Percentiles rank a stretch among this genome's conserved stretches.
Evolutionary conservation across 768 basidiomycete species (phyloP).

Genomic region (Arthromyces matolae): DNA sequence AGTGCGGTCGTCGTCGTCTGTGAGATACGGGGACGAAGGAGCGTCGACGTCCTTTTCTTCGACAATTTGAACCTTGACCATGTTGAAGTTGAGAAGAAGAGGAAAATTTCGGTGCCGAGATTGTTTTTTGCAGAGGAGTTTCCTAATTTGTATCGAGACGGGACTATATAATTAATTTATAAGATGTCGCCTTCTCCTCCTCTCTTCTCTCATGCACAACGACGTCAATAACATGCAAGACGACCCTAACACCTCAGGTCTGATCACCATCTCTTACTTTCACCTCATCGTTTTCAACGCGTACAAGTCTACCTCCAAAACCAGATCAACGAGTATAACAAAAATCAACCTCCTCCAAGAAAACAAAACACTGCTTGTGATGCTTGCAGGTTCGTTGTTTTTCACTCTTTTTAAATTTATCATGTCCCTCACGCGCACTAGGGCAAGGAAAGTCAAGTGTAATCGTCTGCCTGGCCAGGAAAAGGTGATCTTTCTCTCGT

Average conservation of each 20-base stretch:
- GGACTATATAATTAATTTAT: slow-evolving; percentile 27
- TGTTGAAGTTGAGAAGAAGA: slow-evolving; percentile 34
- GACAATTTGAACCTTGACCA: slow-evolving; percentile 94
- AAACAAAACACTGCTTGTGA: slow-evolving; percentile 95
- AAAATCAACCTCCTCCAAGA: slow-evolving; percentile 77
- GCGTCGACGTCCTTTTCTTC: slow-evolving; percentile 68
- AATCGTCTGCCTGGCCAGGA: slow-evolving; percentile 78
- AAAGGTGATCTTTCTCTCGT: slow-evolving; percentile 49
- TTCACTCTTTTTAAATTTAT: slow-evolving; percentile 12
- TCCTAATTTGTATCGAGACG: slow-evolving; percentile 21
- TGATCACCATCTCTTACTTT: slow-evolving; percentile 15
- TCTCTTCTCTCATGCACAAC: slow-evolving; percentile 30
- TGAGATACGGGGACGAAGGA: slow-evolving; percentile 62
- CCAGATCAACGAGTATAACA: slow-evolving; percentile 78
- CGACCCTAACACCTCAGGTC: slow-evolving; percentile 28
- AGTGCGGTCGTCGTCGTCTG: slow-evolving; percentile 70
- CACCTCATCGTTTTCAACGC: too few species aligned
- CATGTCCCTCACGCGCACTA: slow-evolving; percentile 23
- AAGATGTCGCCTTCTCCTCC: slow-evolving; percentile 16
- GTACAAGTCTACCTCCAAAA: too few species aligned
- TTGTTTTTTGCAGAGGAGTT: slow-evolving; percentile 12
- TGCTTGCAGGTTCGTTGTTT: slow-evolving; percentile 66
- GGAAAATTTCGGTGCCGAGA: slow-evolving; percentile 25
- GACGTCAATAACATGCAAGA: slow-evolving; percentile 25
- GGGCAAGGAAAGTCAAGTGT: slow-evolving; percentile 87